Conservation (phyloP, 306 rosid genomes). For the Cyamopsis tetragonoloba region DNA sequence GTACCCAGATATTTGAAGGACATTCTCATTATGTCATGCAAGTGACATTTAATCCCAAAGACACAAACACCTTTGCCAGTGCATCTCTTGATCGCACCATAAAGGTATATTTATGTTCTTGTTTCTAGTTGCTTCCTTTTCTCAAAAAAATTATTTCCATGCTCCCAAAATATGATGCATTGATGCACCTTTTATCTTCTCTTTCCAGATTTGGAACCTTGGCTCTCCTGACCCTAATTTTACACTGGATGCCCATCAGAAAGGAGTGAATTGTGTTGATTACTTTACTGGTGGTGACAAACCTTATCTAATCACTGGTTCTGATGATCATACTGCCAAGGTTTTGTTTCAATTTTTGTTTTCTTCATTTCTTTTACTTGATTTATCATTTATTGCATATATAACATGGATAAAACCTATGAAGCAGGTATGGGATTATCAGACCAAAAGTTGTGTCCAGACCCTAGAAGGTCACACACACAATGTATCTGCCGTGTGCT, state of each 20-base stretch:
- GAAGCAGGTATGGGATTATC: slow-evolving; percentile 97
- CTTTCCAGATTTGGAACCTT: slow-evolving; percentile 92
- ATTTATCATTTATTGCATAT: background rate
- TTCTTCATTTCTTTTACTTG: background rate
- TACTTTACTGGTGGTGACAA: slow-evolving; percentile 99
- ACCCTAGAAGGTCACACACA: slow-evolving; percentile 99
- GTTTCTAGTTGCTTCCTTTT: slow-evolving; percentile 10
- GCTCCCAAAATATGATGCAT: slow-evolving; percentile 21
- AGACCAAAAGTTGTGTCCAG: slow-evolving; percentile 99
- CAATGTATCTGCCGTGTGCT: slow-evolving; percentile 99
- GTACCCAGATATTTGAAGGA: slow-evolving; percentile 99
- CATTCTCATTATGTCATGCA: slow-evolving; percentile 99
- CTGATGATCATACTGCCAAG: slow-evolving; percentile 99
- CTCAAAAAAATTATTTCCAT: slow-evolving; percentile 3
- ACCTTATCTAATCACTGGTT: slow-evolving; percentile 94
- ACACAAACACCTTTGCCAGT: slow-evolving; percentile 98
- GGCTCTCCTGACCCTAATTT: slow-evolving; percentile 99
- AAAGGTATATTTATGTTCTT: slow-evolving; percentile 55
- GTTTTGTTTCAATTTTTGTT: slow-evolving; percentile 32
- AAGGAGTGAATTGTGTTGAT: slow-evolving; percentile 98
- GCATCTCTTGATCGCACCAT: slow-evolving; percentile 99
- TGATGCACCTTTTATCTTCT: slow-evolving; percentile 18
- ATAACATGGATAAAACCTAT: slow-evolving; percentile 16
- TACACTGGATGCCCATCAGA: slow-evolving; percentile 97
- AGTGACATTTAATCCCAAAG: slow-evolving; percentile 98